A percentile compares a stretch with the other conserved stretches of the same genome.
Conservation (phyloP, 140 eudicot species). For the Oenanthe javanica region DNA sequence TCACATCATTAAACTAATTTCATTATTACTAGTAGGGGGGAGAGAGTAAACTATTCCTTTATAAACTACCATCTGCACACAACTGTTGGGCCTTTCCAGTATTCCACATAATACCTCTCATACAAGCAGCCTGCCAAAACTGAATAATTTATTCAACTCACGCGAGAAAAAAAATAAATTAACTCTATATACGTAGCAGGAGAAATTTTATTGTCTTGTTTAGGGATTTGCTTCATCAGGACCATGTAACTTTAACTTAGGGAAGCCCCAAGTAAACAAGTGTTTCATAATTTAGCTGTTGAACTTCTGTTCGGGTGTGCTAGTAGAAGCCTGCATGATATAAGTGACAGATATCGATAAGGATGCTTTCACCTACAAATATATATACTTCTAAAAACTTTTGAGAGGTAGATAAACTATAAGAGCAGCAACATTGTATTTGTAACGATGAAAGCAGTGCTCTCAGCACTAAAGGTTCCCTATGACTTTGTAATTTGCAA, state of each 20-base stretch:
- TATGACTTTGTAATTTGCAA: not conserved
- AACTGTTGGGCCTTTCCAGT: not conserved
- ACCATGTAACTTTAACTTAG: not conserved
- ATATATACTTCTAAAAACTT: not conserved
- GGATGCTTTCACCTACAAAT: not conserved
- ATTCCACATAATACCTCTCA: not conserved
- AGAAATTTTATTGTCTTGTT: slow-evolving; percentile 1
- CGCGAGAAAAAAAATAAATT: slow-evolving; percentile 12
- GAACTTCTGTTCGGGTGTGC: slow-evolving; percentile 55
- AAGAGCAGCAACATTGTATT: not conserved
- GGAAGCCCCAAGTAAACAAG: not conserved
- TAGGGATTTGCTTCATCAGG: not conserved
- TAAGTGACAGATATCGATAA: not conserved
- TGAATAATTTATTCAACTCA: slow-evolving; percentile 21
- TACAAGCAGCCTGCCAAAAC: slow-evolving; percentile 16
- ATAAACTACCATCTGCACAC: not conserved
- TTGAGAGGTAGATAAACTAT: not conserved
- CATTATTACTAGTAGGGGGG: not conserved
- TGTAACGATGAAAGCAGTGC: no score
- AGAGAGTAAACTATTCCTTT: not conserved
- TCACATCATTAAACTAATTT: not conserved
- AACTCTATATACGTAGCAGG: slow-evolving; percentile 48
- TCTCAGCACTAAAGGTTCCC: not conserved
- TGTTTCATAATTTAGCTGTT: slow-evolving; percentile 21
- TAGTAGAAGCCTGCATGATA: slow-evolving; percentile 49